Conservation (phyloP, 176 grass and related monocot genomes). For the Avena insularis region DNA sequence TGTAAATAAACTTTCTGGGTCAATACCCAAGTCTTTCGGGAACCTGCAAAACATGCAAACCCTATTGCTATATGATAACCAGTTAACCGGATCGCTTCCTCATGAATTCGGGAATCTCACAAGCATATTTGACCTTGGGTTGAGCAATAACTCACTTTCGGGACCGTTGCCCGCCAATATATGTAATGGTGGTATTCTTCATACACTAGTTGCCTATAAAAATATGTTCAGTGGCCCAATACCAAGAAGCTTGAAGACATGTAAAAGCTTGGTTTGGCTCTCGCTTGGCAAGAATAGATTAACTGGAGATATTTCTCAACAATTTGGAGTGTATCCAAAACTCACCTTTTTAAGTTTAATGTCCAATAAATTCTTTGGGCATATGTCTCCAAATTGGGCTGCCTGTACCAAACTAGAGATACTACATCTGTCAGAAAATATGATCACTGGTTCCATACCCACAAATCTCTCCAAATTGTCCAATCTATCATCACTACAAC, state of each 20-base stretch:
- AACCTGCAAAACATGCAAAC: not conserved
- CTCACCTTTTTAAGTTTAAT: not conserved
- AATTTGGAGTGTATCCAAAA: constrained; percentile 32
- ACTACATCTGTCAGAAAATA: not conserved
- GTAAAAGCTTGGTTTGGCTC: not conserved
- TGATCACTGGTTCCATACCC: not conserved
- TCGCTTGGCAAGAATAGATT: not conserved
- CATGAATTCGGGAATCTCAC: not conserved
- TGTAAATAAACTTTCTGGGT: not conserved
- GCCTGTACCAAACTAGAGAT: not conserved
- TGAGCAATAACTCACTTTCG: not conserved
- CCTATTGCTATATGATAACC: not conserved
- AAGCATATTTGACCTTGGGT: not conserved
- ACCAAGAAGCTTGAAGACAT: constrained; percentile 30
- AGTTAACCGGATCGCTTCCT: constrained; percentile 2
- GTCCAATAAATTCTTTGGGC: constrained; percentile 7
- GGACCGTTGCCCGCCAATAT: not conserved
- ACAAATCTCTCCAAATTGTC: not conserved
- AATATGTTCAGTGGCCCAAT: constrained; percentile 29
- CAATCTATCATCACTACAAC: not conserved
- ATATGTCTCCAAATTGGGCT: not conserved
- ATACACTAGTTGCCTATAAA: accelerated
- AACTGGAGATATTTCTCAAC: constrained; percentile 19
- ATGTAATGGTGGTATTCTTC: not conserved
- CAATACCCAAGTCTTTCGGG: not conserved